Percentiles rank a stretch among this genome's conserved stretches.
Evolutionary conservation across 1,284 basidiomycete genomes (phyloP).

Genomic region (Papiliotrema fonsecae): DNA sequence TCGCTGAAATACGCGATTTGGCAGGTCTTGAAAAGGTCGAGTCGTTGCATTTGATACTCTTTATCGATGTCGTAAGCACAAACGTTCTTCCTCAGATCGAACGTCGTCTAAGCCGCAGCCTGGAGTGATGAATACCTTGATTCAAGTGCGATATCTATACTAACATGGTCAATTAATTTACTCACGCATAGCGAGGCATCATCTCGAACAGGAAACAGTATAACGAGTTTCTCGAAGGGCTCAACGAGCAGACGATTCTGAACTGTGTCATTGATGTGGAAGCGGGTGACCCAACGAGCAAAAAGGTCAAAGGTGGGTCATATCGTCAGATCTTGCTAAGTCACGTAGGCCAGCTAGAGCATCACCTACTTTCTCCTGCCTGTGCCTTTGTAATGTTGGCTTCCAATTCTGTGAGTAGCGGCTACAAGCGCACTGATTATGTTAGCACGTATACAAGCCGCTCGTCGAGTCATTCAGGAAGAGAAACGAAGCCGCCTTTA

Average conservation of each 20-base stretch:
- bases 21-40: neutral
- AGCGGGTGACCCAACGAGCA: neutral
- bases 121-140: neutral
- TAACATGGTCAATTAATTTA: no score
- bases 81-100: neutral
- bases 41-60: neutral
- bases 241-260: constrained; percentile 50
- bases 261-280: constrained; percentile 67
- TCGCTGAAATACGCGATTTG: neutral
- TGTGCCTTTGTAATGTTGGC: neutral
- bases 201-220: constrained; percentile 11
- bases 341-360: neutral
- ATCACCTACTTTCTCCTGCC: neutral
- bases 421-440: neutral
- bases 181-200: constrained; percentile 2
- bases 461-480: no score
- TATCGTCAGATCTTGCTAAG: neutral
- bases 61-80: neutral
- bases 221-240: constrained; percentile 27
- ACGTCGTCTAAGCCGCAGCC: neutral
- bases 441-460: no score
- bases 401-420: neutral
- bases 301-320: neutral
- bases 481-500: neutral
- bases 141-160: neutral